Conservation (phyloP, 352 stramenopile species). For the Globisporangium abappressorium region DNA sequence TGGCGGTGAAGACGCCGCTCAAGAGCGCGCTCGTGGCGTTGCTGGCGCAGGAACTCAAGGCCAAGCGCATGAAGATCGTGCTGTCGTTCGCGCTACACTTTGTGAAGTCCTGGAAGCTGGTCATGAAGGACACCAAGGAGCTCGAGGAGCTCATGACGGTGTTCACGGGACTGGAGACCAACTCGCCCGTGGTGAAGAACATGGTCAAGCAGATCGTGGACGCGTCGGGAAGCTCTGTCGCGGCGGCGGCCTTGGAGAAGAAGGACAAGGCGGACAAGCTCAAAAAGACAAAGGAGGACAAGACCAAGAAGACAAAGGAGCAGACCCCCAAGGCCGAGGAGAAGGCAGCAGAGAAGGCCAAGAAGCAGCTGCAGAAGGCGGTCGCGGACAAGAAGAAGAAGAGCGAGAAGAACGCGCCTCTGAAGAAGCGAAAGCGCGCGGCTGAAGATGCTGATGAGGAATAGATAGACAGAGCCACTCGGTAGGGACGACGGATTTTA, state of each 20-base stretch:
- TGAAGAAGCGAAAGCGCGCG: slow-evolving; percentile 62
- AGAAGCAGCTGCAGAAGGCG: slow-evolving; percentile 8
- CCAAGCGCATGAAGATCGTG: slow-evolving; percentile 78
- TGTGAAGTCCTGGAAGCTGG: slow-evolving; percentile 53
- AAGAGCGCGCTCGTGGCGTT: slow-evolving; percentile 42
- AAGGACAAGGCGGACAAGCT: slow-evolving; percentile 15
- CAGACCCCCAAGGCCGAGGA: slow-evolving; percentile 16
- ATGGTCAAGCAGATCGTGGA: slow-evolving; percentile 68
- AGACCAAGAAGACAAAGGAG: slow-evolving; percentile 4
- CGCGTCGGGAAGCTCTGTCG: slow-evolving; percentile 16
- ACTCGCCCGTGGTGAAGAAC: slow-evolving; percentile 65
- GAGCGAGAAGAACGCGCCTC: slow-evolving; percentile 1
- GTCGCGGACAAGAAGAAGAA: slow-evolving; percentile 19
- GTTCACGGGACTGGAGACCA: slow-evolving; percentile 45
- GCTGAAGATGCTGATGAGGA: slow-evolving; percentile 22
- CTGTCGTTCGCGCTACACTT: slow-evolving; percentile 65
- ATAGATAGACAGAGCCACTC: slow-evolving; percentile 17
- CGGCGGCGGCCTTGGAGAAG: slow-evolving; percentile 13
- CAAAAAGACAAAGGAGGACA: slow-evolving; percentile 1
- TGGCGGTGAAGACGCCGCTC: slow-evolving; percentile 29
- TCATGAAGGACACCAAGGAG: slow-evolving; percentile 23
- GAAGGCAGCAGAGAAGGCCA: slow-evolving; percentile 3
- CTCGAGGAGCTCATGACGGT: slow-evolving; percentile 39
- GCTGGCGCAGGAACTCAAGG: slow-evolving; percentile 48
- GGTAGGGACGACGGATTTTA: neutral